phyloP scores from a whole-genome alignment of 2,329 filamentous ascomycete genomes.

The Ophiosphaerella korrae region DNA sequence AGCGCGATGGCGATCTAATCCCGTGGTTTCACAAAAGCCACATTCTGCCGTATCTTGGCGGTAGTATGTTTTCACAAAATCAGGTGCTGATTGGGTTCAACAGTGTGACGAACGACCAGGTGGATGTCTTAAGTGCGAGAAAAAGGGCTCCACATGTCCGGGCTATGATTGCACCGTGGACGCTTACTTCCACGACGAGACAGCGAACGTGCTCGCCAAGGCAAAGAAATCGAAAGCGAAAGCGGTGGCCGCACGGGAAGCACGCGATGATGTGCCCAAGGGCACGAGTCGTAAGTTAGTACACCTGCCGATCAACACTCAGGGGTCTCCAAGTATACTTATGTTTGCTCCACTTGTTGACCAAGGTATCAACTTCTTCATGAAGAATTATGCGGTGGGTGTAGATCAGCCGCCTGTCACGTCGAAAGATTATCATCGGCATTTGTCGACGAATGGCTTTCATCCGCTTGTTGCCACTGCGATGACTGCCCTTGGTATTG shows the following conservation, averaged over 20 bases:
- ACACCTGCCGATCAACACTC: constrained; percentile 4
- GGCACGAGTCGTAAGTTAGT: background rate
- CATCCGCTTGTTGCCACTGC: constrained; percentile 38
- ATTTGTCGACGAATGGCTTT: constrained; percentile 38
- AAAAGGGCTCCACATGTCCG: constrained; percentile 31
- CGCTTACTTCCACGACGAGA: constrained; percentile 40
- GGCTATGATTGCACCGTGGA: constrained; percentile 39
- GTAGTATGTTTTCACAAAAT: background rate
- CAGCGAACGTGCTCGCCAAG: constrained; percentile 30
- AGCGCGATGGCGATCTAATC: background rate
- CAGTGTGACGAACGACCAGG: constrained; percentile 40
- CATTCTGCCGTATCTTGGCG: too few relatives aligned
- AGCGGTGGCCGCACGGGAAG: constrained; percentile 33
- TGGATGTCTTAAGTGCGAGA: constrained; percentile 35
- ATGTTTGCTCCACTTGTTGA: constrained; percentile 33
- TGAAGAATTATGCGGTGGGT: constrained; percentile 32
- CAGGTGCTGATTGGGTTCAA: background rate
- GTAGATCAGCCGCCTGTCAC: constrained; percentile 35
- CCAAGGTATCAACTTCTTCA: constrained; percentile 42
- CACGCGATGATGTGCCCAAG: constrained; percentile 4
- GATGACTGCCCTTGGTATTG: constrained; percentile 44
- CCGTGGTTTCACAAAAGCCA: background rate
- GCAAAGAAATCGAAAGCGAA: constrained; percentile 38
- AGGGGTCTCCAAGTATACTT: constrained; percentile 14
- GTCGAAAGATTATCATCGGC: constrained; percentile 25